Evolutionary conservation across 345 rosid genomes (phyloP), one percentile per base, ranked within the genome.

Genomic region (Geranium rotundifolium): DNA sequence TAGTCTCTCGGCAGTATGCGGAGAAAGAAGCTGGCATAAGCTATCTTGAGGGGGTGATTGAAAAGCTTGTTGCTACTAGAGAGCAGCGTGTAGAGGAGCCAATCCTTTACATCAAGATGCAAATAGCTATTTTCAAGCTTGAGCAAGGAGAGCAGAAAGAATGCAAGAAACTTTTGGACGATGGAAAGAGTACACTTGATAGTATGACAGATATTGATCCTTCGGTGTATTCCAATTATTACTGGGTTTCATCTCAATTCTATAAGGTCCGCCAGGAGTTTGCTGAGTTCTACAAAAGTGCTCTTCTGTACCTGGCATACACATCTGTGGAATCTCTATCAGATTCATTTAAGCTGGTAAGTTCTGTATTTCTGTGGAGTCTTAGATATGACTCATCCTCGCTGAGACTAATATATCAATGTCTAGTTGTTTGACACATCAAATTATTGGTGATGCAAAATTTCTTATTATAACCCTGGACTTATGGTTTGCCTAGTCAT

Each of bases 131-230:
- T 34, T 83, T 84, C 75, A 95, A 83, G 82, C 91, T 95, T 62
- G 96, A 88, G 77, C 86, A 79, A 67, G 99, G 91, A 68, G 85
- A 90, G 55, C 90, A 82, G 71, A 90, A 87, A 69, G 97, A 84
- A 71, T 85, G 91, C 81, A 95, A 90, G 78, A 83, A 82, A 67
- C 84, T 88, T 78, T 81, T 95, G 63, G 99, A 95, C 12, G 91
- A 85, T 80, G 97, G 95, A 55, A 87, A 87, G 77, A 82, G 75
- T 56, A 85, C 86, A 23, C 89, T 88, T 37, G 95, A 90, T 81
- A 80, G 90, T 61, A 88, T 95, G 96, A 95, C 96, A 30, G 99
- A 95, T 71, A 95, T 95, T 61, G 99, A 95, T 78, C 99, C 99
- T 17, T 82, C 99, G 0, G 99, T 95, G 3, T 77, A 86, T 69